Base-by-base conservation (phyloP, 345 rosid genomes). In the Populus simonii region DNA sequence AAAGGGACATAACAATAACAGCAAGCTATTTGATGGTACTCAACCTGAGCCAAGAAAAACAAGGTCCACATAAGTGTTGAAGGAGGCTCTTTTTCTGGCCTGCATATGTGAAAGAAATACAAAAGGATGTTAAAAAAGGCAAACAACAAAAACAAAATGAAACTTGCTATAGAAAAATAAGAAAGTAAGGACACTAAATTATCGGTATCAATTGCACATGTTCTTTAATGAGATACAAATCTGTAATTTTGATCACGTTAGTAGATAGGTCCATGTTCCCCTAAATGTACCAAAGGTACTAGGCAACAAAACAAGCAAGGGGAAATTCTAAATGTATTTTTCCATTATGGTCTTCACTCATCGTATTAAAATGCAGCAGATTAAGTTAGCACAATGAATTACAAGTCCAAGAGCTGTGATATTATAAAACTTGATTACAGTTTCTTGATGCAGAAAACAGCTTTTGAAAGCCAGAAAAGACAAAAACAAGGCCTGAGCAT, bases 11-110 rank as follows among this genome's bases (percentile, higher is more conserved):
- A 78, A 41, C 7, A 57, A 29, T 8, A 8, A 13, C 45, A 73
- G n/a, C 57, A 15, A 27, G 43, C 18, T 27, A 74, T 62, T 16
- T 13, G 49, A 49, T 11, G 38, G 25, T 25, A 74, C 18, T 75
- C 75, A 65, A 96, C 99, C 99, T 96, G 98, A 69, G 99, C 98
- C 90, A 92, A 82, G 86, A 94, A 92, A 87, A 92, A 94, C 83
- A 96, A 85, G 74, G 78, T 90, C 98, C 98, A 96, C 89, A 96
- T 68, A 61, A 94, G 92, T 18, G 99, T 92, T 11, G 99, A 92
- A 51, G 98, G 98, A 72, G 98, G 93, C 83, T 94, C 99, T 79
- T 88, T 91, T 74, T 88, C 98, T 78, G 75, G 87, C 88, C 99
- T 96, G 98, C 77, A 76, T 59, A 51, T 72, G 73, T 77, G 43